Conservation (phyloP, 2,329 filamentous ascomycete species). For the Ophiosphaerella narmari region DNA sequence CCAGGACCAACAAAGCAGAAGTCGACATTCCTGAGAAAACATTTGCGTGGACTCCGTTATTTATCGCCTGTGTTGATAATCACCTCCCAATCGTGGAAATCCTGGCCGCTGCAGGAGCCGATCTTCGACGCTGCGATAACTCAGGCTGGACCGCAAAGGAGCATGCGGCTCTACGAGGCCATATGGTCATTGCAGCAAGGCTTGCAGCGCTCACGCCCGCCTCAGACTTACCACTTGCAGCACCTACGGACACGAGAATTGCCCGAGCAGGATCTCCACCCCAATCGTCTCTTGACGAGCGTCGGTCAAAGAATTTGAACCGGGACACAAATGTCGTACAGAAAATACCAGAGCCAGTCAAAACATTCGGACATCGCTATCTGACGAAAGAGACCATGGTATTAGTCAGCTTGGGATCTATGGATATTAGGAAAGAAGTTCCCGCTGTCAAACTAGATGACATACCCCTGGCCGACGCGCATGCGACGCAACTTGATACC, state of each 20-base stretch:
- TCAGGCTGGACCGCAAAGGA: slow-evolving; percentile 95
- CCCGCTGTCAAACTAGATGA: slow-evolving; percentile 85
- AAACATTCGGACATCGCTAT: slow-evolving; percentile 95
- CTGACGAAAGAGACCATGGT: slow-evolving; percentile 87
- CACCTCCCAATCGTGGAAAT: slow-evolving; percentile 75
- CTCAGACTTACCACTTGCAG: slow-evolving; percentile 31
- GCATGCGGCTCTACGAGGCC: slow-evolving; percentile 87
- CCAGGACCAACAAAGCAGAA: slow-evolving; percentile 71
- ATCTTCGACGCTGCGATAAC: slow-evolving; percentile 74
- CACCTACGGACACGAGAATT: slow-evolving; percentile 30
- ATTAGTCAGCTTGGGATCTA: slow-evolving; percentile 88
- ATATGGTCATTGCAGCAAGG: slow-evolving; percentile 76
- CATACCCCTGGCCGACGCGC: slow-evolving; percentile 84
- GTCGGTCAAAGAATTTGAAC: slow-evolving; percentile 45
- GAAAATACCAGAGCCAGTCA: slow-evolving; percentile 75
- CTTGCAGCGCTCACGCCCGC: slow-evolving; percentile 63
- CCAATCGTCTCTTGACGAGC: slow-evolving; percentile 63
- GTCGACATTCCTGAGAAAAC: slow-evolving; percentile 79
- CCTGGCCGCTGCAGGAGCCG: slow-evolving; percentile 76
- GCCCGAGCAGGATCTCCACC: slow-evolving; percentile 51
- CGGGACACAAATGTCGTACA: slow-evolving; percentile 45
- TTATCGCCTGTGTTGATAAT: slow-evolving; percentile 89
- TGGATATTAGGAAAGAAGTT: slow-evolving; percentile 85
- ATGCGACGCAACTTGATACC: slow-evolving; percentile 91
- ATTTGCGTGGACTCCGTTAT: slow-evolving; percentile 94